Base-by-base conservation (phyloP, 1,284 basidiomycete species). In the Gymnopus androsaceus region DNA sequence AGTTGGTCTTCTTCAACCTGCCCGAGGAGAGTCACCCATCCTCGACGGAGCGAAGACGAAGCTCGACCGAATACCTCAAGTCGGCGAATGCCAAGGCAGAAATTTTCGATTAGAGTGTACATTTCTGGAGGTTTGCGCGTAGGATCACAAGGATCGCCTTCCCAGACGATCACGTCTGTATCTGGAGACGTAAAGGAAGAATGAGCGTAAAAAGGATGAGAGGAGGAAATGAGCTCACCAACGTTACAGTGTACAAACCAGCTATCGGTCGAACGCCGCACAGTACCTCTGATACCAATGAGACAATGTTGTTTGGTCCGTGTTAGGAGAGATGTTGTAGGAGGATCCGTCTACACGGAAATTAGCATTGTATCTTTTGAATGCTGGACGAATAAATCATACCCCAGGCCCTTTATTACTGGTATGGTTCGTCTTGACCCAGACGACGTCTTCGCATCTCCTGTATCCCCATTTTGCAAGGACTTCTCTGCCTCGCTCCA, bases 161-260 rank as follows among this genome's bases (percentile, higher is more conserved):
- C 90, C 94, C 95, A 98, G 15, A 99, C 85, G 60, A 98, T 90
- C 4, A 98, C 93, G 71, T 99, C 96, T 28, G 95, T 98, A 70
- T 98, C 95, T 88, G 42, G 40, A 25, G n/a, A 37, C 15, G 31
- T 28, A 19, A 33, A 44, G 14, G 25, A 33, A 59, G 15, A 58
- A 51, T 42, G 17, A 21, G 28, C 17, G 27, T 9, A 50, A 25
- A 23, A 12, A 49, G 28, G 38, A 21, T 37, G 46, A 25, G n/a
- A 21, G 47, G 63, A n/a, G 48, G n/a, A 34, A 49, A n/a, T 52
- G 54, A 30, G 76, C 84, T 31, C 65, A 90, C 88, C 91, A 61
- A 99, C 89, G 71, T 99, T 99, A 71, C 96, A 98, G 71, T 99
- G 95, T 0, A 98, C 95, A 69, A 98, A 96, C 85, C 92, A 90